Percentiles rank a stretch among this genome's conserved stretches.
phyloP scores from a whole-genome alignment of 2,329 filamentous ascomycete genomes.

The Nothophaeocryptopus gaeumannii region DNA sequence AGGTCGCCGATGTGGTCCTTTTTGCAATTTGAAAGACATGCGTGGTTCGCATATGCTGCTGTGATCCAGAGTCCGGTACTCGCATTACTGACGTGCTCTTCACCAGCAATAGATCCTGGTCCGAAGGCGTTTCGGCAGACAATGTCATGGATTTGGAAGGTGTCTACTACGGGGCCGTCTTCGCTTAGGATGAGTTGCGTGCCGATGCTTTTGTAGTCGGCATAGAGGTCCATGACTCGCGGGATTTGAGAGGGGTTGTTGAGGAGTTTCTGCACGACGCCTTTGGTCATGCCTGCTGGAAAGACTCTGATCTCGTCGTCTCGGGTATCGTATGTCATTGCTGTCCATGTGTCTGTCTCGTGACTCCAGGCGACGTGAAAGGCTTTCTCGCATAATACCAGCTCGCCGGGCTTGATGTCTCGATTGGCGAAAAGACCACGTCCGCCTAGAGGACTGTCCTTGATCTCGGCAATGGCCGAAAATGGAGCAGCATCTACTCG shows the following conservation, averaged over 20 bases:
- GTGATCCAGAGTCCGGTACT: slow-evolving; percentile 48
- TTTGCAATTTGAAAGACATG: slow-evolving; percentile 48
- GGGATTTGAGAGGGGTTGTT: slow-evolving; percentile 40
- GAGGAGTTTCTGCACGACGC: slow-evolving; percentile 40
- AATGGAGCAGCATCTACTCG: slow-evolving; percentile 24
- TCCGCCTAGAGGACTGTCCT: slow-evolving; percentile 34
- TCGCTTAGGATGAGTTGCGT: slow-evolving; percentile 32
- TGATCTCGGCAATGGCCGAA: slow-evolving; percentile 6
- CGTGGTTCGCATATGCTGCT: slow-evolving; percentile 54
- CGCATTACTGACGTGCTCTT: slow-evolving; percentile 8
- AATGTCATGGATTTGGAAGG: slow-evolving; percentile 40
- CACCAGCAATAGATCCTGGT: slow-evolving; percentile 17
- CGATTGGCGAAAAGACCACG: slow-evolving; percentile 44
- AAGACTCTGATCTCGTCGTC: slow-evolving; percentile 21
- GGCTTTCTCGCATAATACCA: slow-evolving; percentile 41
- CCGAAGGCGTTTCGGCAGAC: slow-evolving; percentile 43
- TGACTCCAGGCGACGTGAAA: slow-evolving; percentile 19
- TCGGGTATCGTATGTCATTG: slow-evolving; percentile 43
- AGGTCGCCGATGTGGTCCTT: slow-evolving; percentile 56
- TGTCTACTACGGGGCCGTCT: slow-evolving; percentile 37
- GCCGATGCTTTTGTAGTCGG: slow-evolving; percentile 15
- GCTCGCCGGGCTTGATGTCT: slow-evolving; percentile 38
- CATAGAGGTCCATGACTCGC: slow-evolving; percentile 18
- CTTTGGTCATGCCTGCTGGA: slow-evolving; percentile 25
- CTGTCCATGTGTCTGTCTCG: slow-evolving; percentile 38